Evolutionary conservation across 2,329 filamentous ascomycete species (phyloP).

Genomic region (Thelonectria blattea): DNA sequence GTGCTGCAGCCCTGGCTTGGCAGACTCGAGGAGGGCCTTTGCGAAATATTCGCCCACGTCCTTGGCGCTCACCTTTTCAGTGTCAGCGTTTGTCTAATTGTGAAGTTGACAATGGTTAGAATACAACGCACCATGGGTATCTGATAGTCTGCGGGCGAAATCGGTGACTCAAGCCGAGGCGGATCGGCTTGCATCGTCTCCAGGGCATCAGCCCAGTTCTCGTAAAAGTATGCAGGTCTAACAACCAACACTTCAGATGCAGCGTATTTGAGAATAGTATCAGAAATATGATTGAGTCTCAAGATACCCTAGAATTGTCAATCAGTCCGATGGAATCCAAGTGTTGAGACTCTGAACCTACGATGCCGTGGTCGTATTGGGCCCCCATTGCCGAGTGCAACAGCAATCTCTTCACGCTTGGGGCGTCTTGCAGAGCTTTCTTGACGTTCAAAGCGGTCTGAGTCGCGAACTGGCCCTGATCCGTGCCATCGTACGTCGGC

Average conservation of each 20-base stretch:
- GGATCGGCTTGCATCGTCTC: slow-evolving; percentile 30
- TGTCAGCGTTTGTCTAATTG: not conserved
- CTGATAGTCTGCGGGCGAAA: slow-evolving; percentile 36
- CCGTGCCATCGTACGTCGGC: slow-evolving; percentile 35
- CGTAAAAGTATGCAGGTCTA: slow-evolving; percentile 30
- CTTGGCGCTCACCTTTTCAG: slow-evolving; percentile 37
- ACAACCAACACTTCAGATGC: slow-evolving; percentile 27
- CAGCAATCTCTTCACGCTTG: slow-evolving; percentile 31
- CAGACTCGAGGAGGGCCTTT: slow-evolving; percentile 27
- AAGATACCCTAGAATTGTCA: slow-evolving; percentile 35
- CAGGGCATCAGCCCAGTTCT: slow-evolving; percentile 31
- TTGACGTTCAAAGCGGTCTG: slow-evolving; percentile 28
- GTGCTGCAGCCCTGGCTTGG: slow-evolving; percentile 20
- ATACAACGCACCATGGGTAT: slow-evolving; percentile 39
- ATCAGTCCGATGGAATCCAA: not conserved
- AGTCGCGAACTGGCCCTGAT: slow-evolving; percentile 34
- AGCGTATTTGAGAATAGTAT: slow-evolving; percentile 26
- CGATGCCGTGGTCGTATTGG: slow-evolving; percentile 39
- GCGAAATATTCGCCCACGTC: slow-evolving; percentile 39
- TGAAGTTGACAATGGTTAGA: not conserved
- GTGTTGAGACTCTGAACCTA: slow-evolving; percentile 18
- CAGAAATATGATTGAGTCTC: slow-evolving; percentile 29
- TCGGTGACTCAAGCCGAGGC: slow-evolving; percentile 33
- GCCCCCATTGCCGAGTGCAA: slow-evolving; percentile 40
- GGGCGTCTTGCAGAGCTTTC: slow-evolving; percentile 26